Evolutionary conservation across 345 rosid genomes (phyloP), one percentile per base, ranked within the genome.

Genomic region (Populus davidiana): DNA sequence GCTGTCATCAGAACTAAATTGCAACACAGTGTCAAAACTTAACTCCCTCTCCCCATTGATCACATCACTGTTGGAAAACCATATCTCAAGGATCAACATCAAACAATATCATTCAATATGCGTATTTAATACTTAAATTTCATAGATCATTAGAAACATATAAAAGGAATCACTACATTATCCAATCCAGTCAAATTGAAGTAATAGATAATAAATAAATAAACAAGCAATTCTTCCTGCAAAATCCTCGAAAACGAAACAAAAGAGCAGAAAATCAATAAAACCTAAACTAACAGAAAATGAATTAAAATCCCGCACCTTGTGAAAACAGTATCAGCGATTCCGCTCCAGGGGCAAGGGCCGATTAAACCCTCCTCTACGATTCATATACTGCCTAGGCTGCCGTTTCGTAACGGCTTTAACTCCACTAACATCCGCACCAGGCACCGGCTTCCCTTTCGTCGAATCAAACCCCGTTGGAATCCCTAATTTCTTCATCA

Each of bases 401-500:
- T 89, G 98, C 61, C 98, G 85, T 83, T 96, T 94, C 31, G 93
- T 89, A 47, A 88, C 95, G 2, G 89, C 87, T 75, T 92, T 85
- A 65, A 96, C 86, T 17, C 98, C 98, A 77, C 98, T 91, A 11
- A 91, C 86, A 47, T 92, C 98, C 4, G 93, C 92, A 8, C 98
- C 96, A 5, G 79, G 72, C 38, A 96, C 99, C 7, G 91, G 97
- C 81, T 96, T 96, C 77, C 99, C 99, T 80, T 95, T 91, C 0
- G 97, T 96, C 0, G 99, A 90, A 81, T 96, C 98, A 33, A 96
- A 94, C 56, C 96, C 97, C 8, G 83, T 85, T 0, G 97, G 99
- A 81, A 96, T 93, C 82, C 99, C 97, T 17, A 96, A 76, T 80
- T 88, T 91, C 93, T 87, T 92, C 98, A 96, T 94, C 93, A 92